Conservation (phyloP, 306 rosid species). For the cucumber (Cucumis sativus) region Cucumber_9930_V3 NC_026660.2:4715001-4715500, state of each 20-base stretch:
- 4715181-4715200: background rate
- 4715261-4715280: background rate
- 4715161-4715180: too few species aligned
- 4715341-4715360: background rate
- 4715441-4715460: constrained; percentile 30
- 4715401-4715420: background rate
- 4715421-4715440: background rate
- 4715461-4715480: constrained; percentile 54
- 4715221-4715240: background rate
- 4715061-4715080: too few species aligned
- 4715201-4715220: background rate
- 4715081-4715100: too few species aligned
- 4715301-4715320: constrained; percentile 6
- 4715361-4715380: background rate
- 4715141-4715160: too few species aligned
- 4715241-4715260: background rate
- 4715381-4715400: background rate
- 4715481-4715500: constrained; percentile 74
- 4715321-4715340: background rate
- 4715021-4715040: too few species aligned
- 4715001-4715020: too few species aligned
- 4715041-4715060: too few species aligned
- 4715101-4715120: too few species aligned
- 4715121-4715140: too few species aligned
- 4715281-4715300: background rate